phyloP scores from a whole-genome alignment of 192 early-diverging fungal species.

The Gamsiella multidivaricata region DNA sequence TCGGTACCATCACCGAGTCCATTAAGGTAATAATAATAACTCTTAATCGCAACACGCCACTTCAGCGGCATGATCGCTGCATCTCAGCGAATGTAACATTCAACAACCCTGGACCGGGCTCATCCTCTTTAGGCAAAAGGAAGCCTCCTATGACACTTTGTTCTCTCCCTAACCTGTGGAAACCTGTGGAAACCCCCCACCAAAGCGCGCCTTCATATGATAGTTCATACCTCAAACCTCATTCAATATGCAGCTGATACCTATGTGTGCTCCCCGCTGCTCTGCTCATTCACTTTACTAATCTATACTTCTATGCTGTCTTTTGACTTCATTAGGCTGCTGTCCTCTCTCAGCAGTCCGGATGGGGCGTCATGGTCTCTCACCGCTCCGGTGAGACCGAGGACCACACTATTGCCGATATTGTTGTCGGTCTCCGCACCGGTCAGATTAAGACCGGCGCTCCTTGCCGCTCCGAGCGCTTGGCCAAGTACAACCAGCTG shows the following conservation, averaged over 20 bases:
- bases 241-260: neutral
- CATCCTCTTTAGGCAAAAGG: too few relatives aligned
- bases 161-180: too few relatives aligned
- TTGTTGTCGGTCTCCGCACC: conserved; percentile 92
- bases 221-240: neutral
- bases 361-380: conserved; percentile 99
- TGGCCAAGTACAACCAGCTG: conserved; percentile 99
- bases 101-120: too few relatives aligned
- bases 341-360: conserved; percentile 76
- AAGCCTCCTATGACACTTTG: too few relatives aligned
- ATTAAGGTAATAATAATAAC: conserved; percentile 78
- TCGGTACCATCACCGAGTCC: conserved; percentile 95
- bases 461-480: conserved; percentile 91
- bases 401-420: conserved; percentile 93
- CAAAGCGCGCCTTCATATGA: neutral
- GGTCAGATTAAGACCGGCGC: conserved; percentile 99
- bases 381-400: conserved; percentile 99
- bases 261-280: neutral
- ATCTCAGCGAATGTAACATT: too few relatives aligned
- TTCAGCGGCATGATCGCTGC: too few relatives aligned
- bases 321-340: too few relatives aligned
- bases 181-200: neutral
- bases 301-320: too few relatives aligned
- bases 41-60: too few relatives aligned
- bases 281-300: too few relatives aligned